Evolutionary conservation across 129 eudicot genomes (phyloP).

Genomic region (Saposhnikovia divaricata): DNA sequence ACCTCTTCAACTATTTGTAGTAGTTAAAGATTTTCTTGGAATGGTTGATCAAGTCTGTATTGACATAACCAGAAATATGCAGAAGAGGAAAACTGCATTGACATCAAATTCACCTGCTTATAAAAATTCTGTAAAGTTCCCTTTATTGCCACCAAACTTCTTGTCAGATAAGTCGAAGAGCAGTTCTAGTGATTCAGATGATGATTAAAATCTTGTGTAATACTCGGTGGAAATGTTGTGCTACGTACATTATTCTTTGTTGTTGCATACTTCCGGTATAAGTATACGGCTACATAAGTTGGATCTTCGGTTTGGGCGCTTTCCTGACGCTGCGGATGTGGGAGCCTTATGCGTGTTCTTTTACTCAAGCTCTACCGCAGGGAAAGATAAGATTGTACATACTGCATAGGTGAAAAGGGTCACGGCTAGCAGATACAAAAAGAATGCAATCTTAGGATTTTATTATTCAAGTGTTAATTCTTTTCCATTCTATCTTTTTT

Average conservation of each 20-base stretch:
- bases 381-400: conserved; percentile 27
- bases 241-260: neutral
- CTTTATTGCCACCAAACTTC: conserved; percentile 63
- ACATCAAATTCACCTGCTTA: conserved; percentile 40
- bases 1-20: conserved; percentile 63
- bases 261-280: neutral
- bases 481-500: neutral
- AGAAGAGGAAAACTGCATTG: conserved; percentile 40
- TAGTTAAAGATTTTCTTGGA: conserved; percentile 62
- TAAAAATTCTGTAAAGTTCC: conserved; percentile 58
- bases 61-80: conserved; percentile 70
- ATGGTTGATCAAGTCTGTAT: conserved; percentile 89
- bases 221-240: neutral
- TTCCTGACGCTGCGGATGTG: neutral
- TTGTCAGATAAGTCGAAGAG: conserved; percentile 38
- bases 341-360: conserved; percentile 3
- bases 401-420: neutral
- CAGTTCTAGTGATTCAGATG: conserved; percentile 62
- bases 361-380: neutral
- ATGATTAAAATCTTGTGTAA: conserved; percentile 19
- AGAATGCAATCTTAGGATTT: neutral
- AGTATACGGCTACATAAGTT: neutral
- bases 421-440: neutral
- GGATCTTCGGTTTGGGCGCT: neutral
- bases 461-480: conserved; percentile 1